Conservation (phyloP, 2,329 filamentous ascomycete genomes). For the Nothomitra cinnamomea region DNA sequence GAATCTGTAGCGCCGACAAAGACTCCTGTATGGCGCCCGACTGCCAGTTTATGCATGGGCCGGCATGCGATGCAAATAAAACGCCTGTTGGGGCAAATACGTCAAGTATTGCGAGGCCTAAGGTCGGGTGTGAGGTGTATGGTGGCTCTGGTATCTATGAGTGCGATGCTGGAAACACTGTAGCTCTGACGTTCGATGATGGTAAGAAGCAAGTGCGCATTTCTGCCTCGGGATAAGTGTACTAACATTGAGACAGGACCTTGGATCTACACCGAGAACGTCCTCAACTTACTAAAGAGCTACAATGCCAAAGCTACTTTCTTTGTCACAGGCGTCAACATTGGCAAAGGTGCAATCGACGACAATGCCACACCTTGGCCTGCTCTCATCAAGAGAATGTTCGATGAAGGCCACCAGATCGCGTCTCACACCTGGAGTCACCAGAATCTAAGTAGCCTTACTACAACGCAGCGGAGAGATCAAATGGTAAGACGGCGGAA, state of each 20-base stretch:
- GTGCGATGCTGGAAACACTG: neutral
- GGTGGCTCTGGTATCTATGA: neutral
- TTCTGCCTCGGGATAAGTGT: neutral
- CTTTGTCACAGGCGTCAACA: conserved; percentile 6
- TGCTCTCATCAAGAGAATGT: conserved; percentile 24
- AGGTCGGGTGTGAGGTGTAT: neutral
- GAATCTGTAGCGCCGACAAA: neutral
- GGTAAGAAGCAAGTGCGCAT: neutral
- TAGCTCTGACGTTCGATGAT: neutral
- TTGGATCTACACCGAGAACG: neutral
- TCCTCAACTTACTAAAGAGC: neutral
- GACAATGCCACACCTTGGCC: neutral
- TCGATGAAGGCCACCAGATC: conserved; percentile 39
- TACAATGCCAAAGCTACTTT: conserved; percentile 7
- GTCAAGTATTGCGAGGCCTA: neutral
- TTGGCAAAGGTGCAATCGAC: conserved; percentile 5
- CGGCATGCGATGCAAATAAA: neutral
- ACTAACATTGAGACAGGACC: neutral
- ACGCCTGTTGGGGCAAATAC: neutral
- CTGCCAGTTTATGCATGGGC: neutral
- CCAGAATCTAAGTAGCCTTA: conserved; percentile 29
- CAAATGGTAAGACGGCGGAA: conserved; percentile 13
- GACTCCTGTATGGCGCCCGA: neutral
- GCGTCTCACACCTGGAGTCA: conserved; percentile 42
- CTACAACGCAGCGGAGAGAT: conserved; percentile 26